Conservation (phyloP, 1,284 basidiomycete genomes). For the Malassezia slooffiae region DNA sequence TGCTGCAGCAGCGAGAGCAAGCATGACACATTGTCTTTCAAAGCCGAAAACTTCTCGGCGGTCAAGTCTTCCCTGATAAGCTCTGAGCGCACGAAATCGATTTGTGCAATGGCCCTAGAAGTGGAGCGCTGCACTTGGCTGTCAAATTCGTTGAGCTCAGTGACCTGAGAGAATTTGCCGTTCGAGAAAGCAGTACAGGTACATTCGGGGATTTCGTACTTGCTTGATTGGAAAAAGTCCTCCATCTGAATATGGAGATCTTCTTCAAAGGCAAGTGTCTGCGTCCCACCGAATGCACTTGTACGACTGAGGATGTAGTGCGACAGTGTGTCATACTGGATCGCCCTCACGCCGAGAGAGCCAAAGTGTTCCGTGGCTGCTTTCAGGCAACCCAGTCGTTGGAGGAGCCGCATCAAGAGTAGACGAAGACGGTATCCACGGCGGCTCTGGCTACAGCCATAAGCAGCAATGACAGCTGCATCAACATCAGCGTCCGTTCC, state of each 20-base stretch:
- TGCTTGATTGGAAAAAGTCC: slow-evolving; percentile 5
- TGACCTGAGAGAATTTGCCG: slow-evolving; percentile 13
- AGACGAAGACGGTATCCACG: slow-evolving; percentile 7
- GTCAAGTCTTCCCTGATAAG: slow-evolving; percentile 4
- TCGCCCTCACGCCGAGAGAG: slow-evolving; percentile 3
- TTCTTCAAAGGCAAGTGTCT: background rate
- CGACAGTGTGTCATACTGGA: slow-evolving; percentile 11
- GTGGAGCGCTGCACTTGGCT: slow-evolving; percentile 1
- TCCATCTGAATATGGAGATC: background rate
- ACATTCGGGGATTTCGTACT: slow-evolving; percentile 7
- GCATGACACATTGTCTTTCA: too few relatives aligned
- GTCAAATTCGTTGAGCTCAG: slow-evolving; percentile 8
- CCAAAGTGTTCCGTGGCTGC: slow-evolving; percentile 1
- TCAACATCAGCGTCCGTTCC: background rate
- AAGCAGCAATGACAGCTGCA: slow-evolving; percentile 3
- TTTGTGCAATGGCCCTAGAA: background rate
- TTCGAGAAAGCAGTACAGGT: slow-evolving; percentile 9
- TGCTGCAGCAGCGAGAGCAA: too few relatives aligned
- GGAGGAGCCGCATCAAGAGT: slow-evolving; percentile 4
- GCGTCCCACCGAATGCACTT: slow-evolving; percentile 9
- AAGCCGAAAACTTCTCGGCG: too few relatives aligned
- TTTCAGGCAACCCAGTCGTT: slow-evolving; percentile 6
- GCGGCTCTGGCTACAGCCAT: background rate
- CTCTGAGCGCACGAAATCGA: slow-evolving; percentile 9
- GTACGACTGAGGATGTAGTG: slow-evolving; percentile 7